Conservation (phyloP, 345 rosid species). For the Eucalyptus pauciflora region DNA sequence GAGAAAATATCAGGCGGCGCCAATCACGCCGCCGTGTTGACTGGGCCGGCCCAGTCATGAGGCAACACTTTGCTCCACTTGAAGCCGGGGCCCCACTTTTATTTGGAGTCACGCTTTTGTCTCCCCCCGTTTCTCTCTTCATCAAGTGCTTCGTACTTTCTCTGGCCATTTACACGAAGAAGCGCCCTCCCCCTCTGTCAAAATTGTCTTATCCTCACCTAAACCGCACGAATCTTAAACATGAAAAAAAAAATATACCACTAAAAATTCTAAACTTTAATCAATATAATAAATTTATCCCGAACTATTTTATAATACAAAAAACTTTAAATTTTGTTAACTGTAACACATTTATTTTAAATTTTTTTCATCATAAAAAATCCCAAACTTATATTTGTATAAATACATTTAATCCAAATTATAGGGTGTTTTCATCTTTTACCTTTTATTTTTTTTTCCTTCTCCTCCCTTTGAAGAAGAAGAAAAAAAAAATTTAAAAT, state of each 20-base stretch:
- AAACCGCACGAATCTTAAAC: no score
- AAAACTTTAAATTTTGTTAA: rapidly evolving
- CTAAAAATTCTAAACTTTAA: no score
- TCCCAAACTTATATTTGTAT: rapidly evolving
- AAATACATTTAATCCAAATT: rapidly evolving
- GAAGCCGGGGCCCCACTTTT: no score
- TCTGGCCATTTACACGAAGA: no score
- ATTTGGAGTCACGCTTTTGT: no score
- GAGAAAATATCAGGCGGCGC: no score
- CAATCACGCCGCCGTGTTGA: rapidly evolving
- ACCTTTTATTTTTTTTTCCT: no score
- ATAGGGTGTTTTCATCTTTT: rapidly evolving
- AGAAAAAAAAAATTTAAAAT: rapidly evolving
- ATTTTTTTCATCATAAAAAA: rapidly evolving
- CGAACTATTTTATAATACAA: rapidly evolving
- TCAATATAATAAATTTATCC: rapidly evolving
- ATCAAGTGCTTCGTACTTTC: no score
- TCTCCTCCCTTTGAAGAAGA: rapidly evolving
- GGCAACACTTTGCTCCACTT: no score
- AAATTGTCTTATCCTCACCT: rapidly evolving
- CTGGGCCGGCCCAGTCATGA: no score
- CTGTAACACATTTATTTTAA: rapidly evolving
- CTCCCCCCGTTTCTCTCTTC: no score
- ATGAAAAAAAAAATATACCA: rapidly evolving
- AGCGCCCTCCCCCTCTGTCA: no score